Evolutionary conservation across 2,329 filamentous ascomycete species (phyloP), one percentile per base, ranked within the genome.

Genomic region (Colletotrichum cuscutae): DNA sequence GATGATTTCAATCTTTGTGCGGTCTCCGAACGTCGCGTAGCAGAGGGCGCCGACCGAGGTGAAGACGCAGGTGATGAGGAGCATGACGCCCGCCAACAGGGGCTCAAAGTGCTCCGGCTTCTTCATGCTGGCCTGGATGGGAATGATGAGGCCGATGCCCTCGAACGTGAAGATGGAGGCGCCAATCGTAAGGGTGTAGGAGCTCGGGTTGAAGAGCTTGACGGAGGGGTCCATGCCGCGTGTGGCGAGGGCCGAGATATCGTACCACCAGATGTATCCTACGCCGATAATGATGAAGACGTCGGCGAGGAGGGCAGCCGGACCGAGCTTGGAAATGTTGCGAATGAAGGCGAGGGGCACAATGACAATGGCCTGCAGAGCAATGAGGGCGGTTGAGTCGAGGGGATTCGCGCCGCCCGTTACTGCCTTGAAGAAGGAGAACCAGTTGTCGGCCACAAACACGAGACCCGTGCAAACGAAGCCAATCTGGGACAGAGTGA

Each of bases 91-190:
- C 73, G 87, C 92, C 1, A 95, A 88, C 3, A 95, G 86, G 69
- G 85, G 85, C 76, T 89, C 87, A 77, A 95, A 95, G 22, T 90
- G 87, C 74, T 93, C 85, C 0, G 93, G 93, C 71, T 91, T 85
- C 77, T 89, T 89, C 93, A 99, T 99, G 26, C 95, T 97, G 79
- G 97, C 95, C 83, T 99, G 97, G 73, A 99, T 98, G 0, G 97
- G 97, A 75, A 99, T 98, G 82, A 99, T 97, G 61, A 99, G 90
- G 13, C 97, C 97, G 74, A 99, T 97, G 32, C 97, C 97, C 81
- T 99, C 97, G 80, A 98, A 99, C 0, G 97, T 98, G 85, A 99
- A 99, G 81, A 95, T 94, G 49, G 92, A 90, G 2, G 91, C 90
- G 65, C 93, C 93, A 60, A 95, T 88, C 30, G 92, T 94, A 66